Evolutionary conservation across 2,329 filamentous ascomycete genomes (phyloP), one percentile per base, ranked within the genome.

Genomic region (Claviceps purpurea): DNA sequence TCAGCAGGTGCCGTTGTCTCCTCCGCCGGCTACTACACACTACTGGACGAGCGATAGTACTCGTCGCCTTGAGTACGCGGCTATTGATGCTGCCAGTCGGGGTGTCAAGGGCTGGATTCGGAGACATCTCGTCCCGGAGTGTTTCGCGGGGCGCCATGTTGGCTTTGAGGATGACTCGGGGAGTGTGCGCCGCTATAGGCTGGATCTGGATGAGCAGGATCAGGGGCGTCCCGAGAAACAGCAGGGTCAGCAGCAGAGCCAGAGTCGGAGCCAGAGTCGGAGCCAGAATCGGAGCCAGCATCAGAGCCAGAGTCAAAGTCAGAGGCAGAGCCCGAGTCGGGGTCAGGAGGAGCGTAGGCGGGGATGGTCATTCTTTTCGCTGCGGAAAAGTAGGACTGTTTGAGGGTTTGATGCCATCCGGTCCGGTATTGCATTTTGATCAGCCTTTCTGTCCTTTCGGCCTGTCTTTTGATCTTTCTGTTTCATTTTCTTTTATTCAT

Each of bases 21-120:
- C 70, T 2, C 69, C 71, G 2, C 79, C 77, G 4, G 73, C 75
- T 57, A 82, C 81, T 2, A 78, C 77, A 1, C 78, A 83, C 60
- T 84, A 84, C 65, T 84, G 81, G 81, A 84, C 79, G 1, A 82
- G 78, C 59, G 78, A 83, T 60, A 72, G 71, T 50, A 83, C 80
- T 0, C 73, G 81, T 3, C 71, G 79, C 11, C 70, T 82, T 3
- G 81, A 84, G 66, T 84, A 84, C 58, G 81, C 79, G 0, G 81
- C 81, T 52, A 84, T 84, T 42, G 81, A 84, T 49, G 79, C 79
- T 0, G 79, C 80, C 2, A 76, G 73, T 39, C 71, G 72, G 1
- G 81, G 81, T 4, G 70, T 84, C 34, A 74, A 74, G 56, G 81
- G 80, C 13, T 84, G 81, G 75, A 60, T 82, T 38, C 70, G 76